A percentile compares a stretch with the other conserved stretches of the same genome.
These are phyloP conservation scores for Ophiocytium majus DNA, from an alignment of 352 stramenopile species.

Conservation along the genomic window DNA sequence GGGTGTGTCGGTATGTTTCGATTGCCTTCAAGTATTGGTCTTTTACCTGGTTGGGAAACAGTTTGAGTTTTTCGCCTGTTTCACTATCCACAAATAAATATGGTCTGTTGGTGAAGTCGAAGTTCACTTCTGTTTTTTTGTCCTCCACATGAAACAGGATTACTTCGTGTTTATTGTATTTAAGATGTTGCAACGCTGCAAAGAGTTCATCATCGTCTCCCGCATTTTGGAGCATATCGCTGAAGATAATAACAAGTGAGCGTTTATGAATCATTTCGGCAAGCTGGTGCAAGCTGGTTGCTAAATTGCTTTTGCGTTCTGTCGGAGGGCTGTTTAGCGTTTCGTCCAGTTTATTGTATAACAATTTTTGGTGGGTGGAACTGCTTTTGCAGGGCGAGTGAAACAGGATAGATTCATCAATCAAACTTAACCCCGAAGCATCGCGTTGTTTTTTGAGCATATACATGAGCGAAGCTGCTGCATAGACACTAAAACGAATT, in stretches of 20 bases:
- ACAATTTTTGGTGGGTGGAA: background rate
- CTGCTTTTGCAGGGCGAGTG: background rate
- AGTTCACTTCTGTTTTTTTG: background rate
- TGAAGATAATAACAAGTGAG: slow-evolving; percentile 1
- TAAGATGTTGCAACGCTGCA: slow-evolving; percentile 11
- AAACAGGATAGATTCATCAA: background rate
- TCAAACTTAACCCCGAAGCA: background rate
- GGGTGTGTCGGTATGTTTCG: background rate
- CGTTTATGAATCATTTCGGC: slow-evolving; percentile 10
- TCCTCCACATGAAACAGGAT: slow-evolving; percentile 4
- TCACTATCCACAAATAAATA: slow-evolving; percentile 3
- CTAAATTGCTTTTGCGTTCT: background rate
- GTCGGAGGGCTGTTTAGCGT: no score
- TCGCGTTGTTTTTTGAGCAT: slow-evolving; percentile 6
- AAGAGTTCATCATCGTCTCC: background rate
- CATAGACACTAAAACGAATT: slow-evolving; percentile 11
- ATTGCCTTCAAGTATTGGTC: slow-evolving; percentile 1
- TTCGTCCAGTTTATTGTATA: background rate
- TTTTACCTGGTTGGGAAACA: slow-evolving; percentile 3
- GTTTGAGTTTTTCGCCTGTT: slow-evolving; percentile 4
- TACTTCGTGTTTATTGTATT: slow-evolving; percentile 7
- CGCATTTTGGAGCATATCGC: background rate
- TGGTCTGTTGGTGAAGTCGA: background rate
- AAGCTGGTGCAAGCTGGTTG: background rate
- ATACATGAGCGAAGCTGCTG: background rate